Percentiles rank a stretch among this genome's conserved stretches.
Evolutionary conservation across 176 grass and related monocot genomes (phyloP).

Genomic region (Puya raimondii): DNA sequence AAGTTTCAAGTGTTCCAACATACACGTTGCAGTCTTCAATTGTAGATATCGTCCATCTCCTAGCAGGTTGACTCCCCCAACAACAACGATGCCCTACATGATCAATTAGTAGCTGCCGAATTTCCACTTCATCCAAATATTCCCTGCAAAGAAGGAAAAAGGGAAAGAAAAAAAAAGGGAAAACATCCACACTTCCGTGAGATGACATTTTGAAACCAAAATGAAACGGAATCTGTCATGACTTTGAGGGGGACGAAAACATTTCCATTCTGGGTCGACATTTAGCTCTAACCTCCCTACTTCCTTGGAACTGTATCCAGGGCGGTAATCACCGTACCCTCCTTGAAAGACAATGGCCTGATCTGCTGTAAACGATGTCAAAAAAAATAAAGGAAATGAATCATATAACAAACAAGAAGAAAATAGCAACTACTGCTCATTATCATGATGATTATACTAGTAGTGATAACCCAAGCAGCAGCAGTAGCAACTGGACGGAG

Average conservation of each 20-base stretch:
- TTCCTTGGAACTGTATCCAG: slow-evolving; percentile 33
- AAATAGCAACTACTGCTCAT: slow-evolving; percentile 1
- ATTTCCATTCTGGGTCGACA: not conserved
- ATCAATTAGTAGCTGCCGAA: slow-evolving; percentile 66
- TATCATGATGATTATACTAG: not conserved
- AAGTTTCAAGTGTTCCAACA: slow-evolving; percentile 88
- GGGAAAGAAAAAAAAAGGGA: slow-evolving; percentile 1
- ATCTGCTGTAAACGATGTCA: not conserved
- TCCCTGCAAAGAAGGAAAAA: slow-evolving; percentile 29
- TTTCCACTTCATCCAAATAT: slow-evolving; percentile 79
- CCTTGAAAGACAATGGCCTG: slow-evolving; percentile 44
- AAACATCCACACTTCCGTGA: not conserved
- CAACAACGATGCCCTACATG: slow-evolving; percentile 84
- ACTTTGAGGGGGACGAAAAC: not conserved
- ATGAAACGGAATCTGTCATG: too few species aligned
- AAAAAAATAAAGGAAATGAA: slow-evolving; percentile 8
- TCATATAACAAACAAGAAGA: not conserved
- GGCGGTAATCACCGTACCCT: slow-evolving; percentile 36
- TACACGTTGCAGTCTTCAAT: slow-evolving; percentile 79
- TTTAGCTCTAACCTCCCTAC: slow-evolving; percentile 32
- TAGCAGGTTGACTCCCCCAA: slow-evolving; percentile 80
- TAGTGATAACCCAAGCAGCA: not conserved
- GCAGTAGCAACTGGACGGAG: not conserved
- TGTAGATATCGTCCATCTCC: slow-evolving; percentile 67
- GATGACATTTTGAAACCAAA: not conserved